phyloP scores from a whole-genome alignment of 352 stramenopile genomes.

The Plasmopara viticola region DNA sequence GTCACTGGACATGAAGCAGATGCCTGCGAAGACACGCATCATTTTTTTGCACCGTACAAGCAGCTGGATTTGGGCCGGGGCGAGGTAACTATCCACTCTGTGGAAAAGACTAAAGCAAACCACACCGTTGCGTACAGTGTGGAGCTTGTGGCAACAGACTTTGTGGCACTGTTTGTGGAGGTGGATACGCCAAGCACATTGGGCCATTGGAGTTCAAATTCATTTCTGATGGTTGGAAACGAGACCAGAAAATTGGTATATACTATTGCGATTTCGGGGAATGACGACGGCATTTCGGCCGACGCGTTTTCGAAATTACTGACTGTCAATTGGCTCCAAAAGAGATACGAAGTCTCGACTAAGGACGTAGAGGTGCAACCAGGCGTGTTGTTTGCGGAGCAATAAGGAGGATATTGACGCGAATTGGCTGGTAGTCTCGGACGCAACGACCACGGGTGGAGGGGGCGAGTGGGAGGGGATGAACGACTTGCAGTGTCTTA shows the following conservation, averaged over 20 bases:
- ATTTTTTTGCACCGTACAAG: conserved; percentile 74
- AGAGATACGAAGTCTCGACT: conserved; percentile 43
- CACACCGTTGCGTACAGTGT: conserved; percentile 31
- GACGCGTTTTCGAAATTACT: conserved; percentile 35
- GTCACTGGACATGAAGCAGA: conserved; percentile 1
- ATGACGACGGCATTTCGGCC: conserved; percentile 11
- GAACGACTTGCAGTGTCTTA: conserved; percentile 48
- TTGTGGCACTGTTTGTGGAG: conserved; percentile 76
- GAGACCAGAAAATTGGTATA: conserved; percentile 47
- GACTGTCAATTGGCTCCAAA: conserved; percentile 64
- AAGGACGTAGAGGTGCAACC: conserved; percentile 11
- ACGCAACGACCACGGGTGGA: conserved; percentile 43
- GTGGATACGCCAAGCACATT: conserved; percentile 37
- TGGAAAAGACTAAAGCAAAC: conserved; percentile 10
- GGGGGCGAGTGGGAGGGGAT: conserved; percentile 67
- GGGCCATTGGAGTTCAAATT: conserved; percentile 68
- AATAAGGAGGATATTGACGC: conserved; percentile 75
- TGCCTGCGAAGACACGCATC: conserved; percentile 39
- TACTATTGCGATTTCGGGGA: conserved; percentile 14
- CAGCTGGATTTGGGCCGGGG: conserved; percentile 38
- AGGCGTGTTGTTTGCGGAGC: conserved; percentile 49
- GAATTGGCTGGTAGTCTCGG: conserved; percentile 75
- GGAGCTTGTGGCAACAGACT: conserved; percentile 35
- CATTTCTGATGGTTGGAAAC: conserved; percentile 66
- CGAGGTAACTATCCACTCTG: conserved; percentile 19